Conservation (phyloP, 495 filamentous ascomycete species). For the Pyrenula aspistea region DNA sequence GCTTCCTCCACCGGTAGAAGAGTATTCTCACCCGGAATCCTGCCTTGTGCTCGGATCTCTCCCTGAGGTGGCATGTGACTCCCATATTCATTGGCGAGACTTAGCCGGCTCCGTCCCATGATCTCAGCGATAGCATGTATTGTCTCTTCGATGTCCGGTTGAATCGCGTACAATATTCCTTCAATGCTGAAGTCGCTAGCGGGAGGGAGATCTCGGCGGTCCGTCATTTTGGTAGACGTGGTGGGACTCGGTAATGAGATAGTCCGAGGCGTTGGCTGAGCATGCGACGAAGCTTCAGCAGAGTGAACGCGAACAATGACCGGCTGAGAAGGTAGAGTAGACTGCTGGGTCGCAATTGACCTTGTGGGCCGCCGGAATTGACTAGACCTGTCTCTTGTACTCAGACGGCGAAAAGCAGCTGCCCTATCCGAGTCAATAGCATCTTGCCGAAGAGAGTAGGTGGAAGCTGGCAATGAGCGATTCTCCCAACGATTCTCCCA, state of each 20-base stretch:
- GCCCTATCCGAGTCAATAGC: neutral
- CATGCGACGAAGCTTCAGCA: constrained; percentile 14
- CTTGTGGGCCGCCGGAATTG: neutral
- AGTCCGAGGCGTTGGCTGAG: constrained; percentile 19
- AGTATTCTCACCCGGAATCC: constrained; percentile 9
- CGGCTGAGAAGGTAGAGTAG: constrained; percentile 23
- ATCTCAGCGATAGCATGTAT: constrained; percentile 54
- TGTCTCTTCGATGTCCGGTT: constrained; percentile 41
- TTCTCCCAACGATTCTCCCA: neutral
- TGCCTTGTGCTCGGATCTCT: constrained; percentile 32
- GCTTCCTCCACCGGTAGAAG: constrained; percentile 31
- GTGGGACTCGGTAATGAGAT: constrained; percentile 16
- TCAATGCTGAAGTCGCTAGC: constrained; percentile 48
- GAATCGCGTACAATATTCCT: constrained; percentile 44
- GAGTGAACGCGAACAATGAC: constrained; percentile 34
- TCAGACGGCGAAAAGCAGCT: neutral
- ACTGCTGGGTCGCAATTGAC: constrained; percentile 5
- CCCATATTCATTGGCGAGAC: constrained; percentile 50
- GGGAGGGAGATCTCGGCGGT: constrained; percentile 25
- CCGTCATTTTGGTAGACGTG: constrained; percentile 6
- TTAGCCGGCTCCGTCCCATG: constrained; percentile 47
- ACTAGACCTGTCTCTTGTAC: neutral
- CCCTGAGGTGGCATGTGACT: constrained; percentile 52
- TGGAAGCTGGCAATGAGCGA: neutral
- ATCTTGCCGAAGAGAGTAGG: neutral